These are phyloP conservation scores for Penicillium janthinellum DNA, from an alignment of 2,329 filamentous ascomycete genomes.

Conservation along the genomic window DNA sequence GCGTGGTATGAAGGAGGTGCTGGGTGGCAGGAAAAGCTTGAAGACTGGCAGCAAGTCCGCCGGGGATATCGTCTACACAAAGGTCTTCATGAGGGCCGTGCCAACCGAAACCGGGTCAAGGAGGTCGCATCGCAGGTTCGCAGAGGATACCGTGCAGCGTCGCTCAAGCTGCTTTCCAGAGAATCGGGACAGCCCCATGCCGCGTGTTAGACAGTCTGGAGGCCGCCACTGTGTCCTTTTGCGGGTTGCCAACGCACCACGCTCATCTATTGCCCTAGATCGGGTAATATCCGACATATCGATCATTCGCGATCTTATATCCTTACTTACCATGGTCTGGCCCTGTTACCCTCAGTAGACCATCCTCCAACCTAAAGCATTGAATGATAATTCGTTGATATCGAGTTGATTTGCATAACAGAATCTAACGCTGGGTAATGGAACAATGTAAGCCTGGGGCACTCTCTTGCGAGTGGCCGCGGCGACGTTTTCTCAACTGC, in stretches of 20 bases:
- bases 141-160: conserved; percentile 21
- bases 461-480: conserved; percentile 15
- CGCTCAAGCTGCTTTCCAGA: conserved; percentile 14
- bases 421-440: conserved; percentile 29
- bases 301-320: conserved; percentile 16
- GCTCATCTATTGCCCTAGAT: background rate
- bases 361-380: background rate
- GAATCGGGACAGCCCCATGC: background rate
- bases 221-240: background rate
- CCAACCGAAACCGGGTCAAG: conserved; percentile 37
- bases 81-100: conserved; percentile 38
- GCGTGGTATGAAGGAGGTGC: conserved; percentile 43
- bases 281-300: background rate
- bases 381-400: conserved; percentile 9
- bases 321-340: conserved; percentile 13
- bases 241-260: background rate
- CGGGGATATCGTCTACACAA: conserved; percentile 42
- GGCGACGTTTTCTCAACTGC: conserved; percentile 31
- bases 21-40: conserved; percentile 44
- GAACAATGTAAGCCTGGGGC: conserved; percentile 26
- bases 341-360: conserved; percentile 16
- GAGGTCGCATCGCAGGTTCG: conserved; percentile 30
- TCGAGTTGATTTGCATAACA: conserved; percentile 21
- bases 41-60: conserved; percentile 42
- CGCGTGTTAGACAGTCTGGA: background rate